These are phyloP conservation scores for Xylariaceae sp. DNA, from an alignment of 2,329 filamentous ascomycete genomes.

Conservation along the genomic window DNA sequence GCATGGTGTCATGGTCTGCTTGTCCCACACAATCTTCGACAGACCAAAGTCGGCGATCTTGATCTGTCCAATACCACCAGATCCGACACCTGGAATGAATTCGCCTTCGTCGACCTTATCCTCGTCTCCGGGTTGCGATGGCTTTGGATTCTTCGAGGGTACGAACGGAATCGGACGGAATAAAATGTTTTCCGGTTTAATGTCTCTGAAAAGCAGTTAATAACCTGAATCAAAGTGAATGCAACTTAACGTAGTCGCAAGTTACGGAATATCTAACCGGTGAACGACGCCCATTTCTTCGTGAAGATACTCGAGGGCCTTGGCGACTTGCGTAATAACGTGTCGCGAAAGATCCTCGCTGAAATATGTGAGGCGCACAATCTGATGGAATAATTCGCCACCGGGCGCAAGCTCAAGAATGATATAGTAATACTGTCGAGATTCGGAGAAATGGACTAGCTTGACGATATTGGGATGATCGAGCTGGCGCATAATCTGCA, in stretches of 20 bases:
- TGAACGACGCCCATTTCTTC: conserved; percentile 95
- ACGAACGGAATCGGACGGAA: conserved; percentile 83
- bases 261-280: conserved; percentile 56
- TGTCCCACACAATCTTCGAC: conserved; percentile 98
- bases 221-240: background rate
- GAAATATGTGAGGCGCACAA: conserved; percentile 96
- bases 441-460: conserved; percentile 89
- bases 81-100: conserved; percentile 73
- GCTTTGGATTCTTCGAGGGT: conserved; percentile 74
- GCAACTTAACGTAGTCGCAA: background rate
- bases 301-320: conserved; percentile 88
- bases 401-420: conserved; percentile 91
- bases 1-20: conserved; percentile 97
- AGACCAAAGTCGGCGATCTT: conserved; percentile 98
- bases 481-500: conserved; percentile 95
- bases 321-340: conserved; percentile 92
- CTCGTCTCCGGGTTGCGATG: conserved; percentile 81
- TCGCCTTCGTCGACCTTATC: conserved; percentile 97
- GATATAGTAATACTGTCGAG: conserved; percentile 94
- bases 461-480: conserved; percentile 96
- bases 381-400: conserved; percentile 96
- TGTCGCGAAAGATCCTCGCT: conserved; percentile 93
- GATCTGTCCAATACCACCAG: conserved; percentile 87
- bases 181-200: conserved; percentile 95
- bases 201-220: conserved; percentile 58